Base-by-base conservation (phyloP, 2,329 filamentous ascomycete species). In the Phaeosphaeriaceae sp. region DNA sequence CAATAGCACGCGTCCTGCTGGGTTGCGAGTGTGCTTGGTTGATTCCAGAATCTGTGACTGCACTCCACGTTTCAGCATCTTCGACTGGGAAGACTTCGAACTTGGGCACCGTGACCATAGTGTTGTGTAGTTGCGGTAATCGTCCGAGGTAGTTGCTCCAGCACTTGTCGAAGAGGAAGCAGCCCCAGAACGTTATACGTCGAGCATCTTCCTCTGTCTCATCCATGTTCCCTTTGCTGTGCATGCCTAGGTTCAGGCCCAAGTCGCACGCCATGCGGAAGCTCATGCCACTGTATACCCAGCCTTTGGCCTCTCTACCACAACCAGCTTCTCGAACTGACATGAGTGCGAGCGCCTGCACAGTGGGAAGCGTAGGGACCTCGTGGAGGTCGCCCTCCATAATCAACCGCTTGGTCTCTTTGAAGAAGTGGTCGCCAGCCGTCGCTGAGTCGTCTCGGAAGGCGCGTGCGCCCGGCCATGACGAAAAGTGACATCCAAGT, bases 281-380 rank as follows among this genome's bases (percentile, higher is more conserved):
- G 70, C 91, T 95, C 91, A 99, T 97, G 50, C 95, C 94, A 70
- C 92, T 97, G 77, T 98, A 98, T 3, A 97, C 93, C 95, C 95
- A 99, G 1, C 95, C 95, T 77, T 95, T 96, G 41, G 92, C 92
- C 79, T 98, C 95, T 44, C 94, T 86, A 0, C 92, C 94, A 75
- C 94, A 98, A 1, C 95, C 95, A 2, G 94, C 95, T 80, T 99
- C 95, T 60, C 95, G 86, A 0, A 98, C 94, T 7, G 93, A 97
- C 93, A 99, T 97, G 62, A 98, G 82, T 0, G 93, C 93, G 54
- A 98, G 81, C 0, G 95, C 95, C 79, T 99, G 95, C 0, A 98
- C 93, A 0, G 93, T 98, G 6, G 93, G 91, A 54, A 98, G 82
- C 51, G 88, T 88, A 1, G 95, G 92, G 66, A 91, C 93, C 73